These are phyloP conservation scores for Ascomycota sp. DNA, from an alignment of 2,329 filamentous ascomycete genomes.

Conservation along the genomic window DNA sequence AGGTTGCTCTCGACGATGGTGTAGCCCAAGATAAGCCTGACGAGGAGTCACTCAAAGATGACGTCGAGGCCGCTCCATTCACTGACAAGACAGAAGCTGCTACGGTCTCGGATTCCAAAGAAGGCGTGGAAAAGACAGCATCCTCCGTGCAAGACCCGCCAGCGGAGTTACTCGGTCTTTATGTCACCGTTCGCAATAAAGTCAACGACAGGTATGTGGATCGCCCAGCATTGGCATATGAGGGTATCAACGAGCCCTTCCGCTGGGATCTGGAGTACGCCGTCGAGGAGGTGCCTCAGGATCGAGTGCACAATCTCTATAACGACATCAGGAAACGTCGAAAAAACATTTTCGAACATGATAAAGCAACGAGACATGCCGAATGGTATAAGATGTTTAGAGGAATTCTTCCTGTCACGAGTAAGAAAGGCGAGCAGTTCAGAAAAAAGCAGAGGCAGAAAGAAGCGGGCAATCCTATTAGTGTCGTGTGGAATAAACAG, in stretches of 20 bases:
- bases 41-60: too few species aligned
- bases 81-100: too few species aligned
- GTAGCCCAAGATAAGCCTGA: too few species aligned
- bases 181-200: slow-evolving; percentile 47
- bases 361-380: slow-evolving; percentile 17
- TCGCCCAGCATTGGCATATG: too few species aligned
- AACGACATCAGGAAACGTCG: slow-evolving; percentile 32
- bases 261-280: slow-evolving; percentile 64
- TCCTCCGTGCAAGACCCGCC: neutral
- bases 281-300: slow-evolving; percentile 34
- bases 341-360: slow-evolving; percentile 18
- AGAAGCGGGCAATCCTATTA: slow-evolving; percentile 23
- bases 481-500: slow-evolving; percentile 22
- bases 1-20: too few species aligned
- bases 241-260: slow-evolving; percentile 13
- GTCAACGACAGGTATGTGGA: slow-evolving; percentile 42
- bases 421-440: slow-evolving; percentile 32
- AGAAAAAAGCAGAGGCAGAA: slow-evolving; percentile 30
- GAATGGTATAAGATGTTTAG: slow-evolving; percentile 25
- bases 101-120: too few species aligned
- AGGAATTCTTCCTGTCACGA: slow-evolving; percentile 18
- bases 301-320: slow-evolving; percentile 30
- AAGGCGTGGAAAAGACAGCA: neutral
- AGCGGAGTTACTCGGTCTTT: slow-evolving; percentile 40
- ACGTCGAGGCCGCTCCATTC: too few species aligned